A percentile compares a stretch with the other conserved stretches of the same genome.
Conservation (phyloP, 495 filamentous ascomycete species). For the Corynascus novoguineensis region DNA sequence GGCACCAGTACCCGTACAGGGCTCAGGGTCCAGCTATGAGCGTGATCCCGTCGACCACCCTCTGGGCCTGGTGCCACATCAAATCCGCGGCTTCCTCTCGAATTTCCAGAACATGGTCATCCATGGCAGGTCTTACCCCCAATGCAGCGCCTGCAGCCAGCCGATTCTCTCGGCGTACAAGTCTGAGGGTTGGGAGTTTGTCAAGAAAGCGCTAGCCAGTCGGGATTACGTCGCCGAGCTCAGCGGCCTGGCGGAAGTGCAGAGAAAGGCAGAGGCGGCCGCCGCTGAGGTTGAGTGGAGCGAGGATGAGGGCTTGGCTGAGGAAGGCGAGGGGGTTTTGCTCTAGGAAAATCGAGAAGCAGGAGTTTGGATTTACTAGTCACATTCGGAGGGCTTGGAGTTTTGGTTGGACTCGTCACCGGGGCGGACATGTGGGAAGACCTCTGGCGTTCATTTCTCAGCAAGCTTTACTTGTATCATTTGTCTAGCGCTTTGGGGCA, state of each 20-base stretch:
- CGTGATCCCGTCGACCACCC: slow-evolving; percentile 60
- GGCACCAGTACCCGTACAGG: slow-evolving; percentile 33
- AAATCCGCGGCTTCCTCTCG: slow-evolving; percentile 86
- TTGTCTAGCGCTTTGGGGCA: background rate
- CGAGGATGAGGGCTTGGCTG: slow-evolving; percentile 35
- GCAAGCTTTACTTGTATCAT: background rate
- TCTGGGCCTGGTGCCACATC: slow-evolving; percentile 84
- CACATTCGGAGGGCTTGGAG: background rate
- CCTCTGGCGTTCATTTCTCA: background rate
- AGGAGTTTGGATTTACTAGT: background rate
- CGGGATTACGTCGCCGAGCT: slow-evolving; percentile 84
- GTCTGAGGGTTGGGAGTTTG: slow-evolving; percentile 76
- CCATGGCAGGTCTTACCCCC: slow-evolving; percentile 75
- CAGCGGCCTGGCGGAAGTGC: slow-evolving; percentile 87
- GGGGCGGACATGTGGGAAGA: background rate
- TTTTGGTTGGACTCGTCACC: background rate
- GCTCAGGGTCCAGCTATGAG: slow-evolving; percentile 37
- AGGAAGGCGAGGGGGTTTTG: slow-evolving; percentile 43
- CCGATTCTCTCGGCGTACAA: slow-evolving; percentile 67
- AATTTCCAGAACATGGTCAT: slow-evolving; percentile 80
- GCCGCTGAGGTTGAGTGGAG: slow-evolving; percentile 43
- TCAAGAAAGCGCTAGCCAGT: slow-evolving; percentile 78
- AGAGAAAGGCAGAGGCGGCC: slow-evolving; percentile 63
- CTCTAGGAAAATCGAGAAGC: slow-evolving; percentile 12
- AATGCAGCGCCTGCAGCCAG: slow-evolving; percentile 86